Conservation (phyloP, 2,329 filamentous ascomycete species). For the Eutypella sp. region DNA sequence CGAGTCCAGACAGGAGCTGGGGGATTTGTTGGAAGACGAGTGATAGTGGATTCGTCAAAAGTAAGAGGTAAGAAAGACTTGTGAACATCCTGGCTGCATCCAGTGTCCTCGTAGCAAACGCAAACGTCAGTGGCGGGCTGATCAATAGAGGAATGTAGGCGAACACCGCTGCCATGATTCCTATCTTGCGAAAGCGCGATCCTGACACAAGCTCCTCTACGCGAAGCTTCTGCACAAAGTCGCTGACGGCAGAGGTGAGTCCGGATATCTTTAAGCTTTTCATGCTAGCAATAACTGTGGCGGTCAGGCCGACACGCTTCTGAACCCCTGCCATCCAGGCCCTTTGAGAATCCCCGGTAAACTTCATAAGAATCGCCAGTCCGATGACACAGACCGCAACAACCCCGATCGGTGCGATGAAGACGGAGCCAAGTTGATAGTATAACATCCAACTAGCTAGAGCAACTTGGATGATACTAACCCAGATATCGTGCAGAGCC, state of each 20-base stretch:
- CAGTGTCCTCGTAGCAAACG: conserved; percentile 19
- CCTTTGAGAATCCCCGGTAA: conserved; percentile 15
- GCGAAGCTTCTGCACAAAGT: conserved; percentile 28
- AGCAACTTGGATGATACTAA: conserved; percentile 32
- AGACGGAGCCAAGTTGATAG: conserved; percentile 39
- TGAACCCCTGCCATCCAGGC: conserved; percentile 31
- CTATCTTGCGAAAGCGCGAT: conserved; percentile 28
- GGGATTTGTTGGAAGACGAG: conserved; percentile 34
- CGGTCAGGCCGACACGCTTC: conserved; percentile 24
- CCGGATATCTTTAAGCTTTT: conserved; percentile 39
- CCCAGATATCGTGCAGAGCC: conserved; percentile 35
- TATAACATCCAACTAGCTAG: conserved; percentile 42
- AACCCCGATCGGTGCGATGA: conserved; percentile 39
- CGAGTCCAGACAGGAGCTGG: conserved; percentile 30
- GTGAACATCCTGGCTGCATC: conserved; percentile 19
- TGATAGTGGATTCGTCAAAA: conserved; percentile 27
- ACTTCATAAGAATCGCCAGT: conserved; percentile 21
- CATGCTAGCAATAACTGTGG: conserved; percentile 32
- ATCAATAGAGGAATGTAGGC: conserved; percentile 10
- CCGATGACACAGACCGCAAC: conserved; percentile 22
- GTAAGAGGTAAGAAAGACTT: not conserved
- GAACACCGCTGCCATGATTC: conserved; percentile 30
- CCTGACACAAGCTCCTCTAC: conserved; percentile 32
- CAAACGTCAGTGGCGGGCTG: conserved; percentile 27
- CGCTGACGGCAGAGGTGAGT: conserved; percentile 23